phyloP scores from a whole-genome alignment of 2,329 filamentous ascomycete species.

The Trichoderma hamatum region DNA sequence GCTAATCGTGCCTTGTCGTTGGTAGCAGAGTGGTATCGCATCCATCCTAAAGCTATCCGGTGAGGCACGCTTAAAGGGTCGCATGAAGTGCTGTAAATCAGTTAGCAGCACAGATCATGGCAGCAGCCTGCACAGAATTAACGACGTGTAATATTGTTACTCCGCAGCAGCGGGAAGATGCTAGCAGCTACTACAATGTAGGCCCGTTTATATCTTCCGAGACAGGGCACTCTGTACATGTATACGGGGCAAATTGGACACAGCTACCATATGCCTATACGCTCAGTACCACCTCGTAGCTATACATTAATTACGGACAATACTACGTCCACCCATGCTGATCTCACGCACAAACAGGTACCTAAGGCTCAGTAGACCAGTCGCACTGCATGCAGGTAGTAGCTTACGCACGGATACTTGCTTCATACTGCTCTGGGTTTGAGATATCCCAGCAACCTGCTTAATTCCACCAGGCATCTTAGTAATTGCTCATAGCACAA shows the following conservation, averaged over 20 bases:
- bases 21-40: not conserved
- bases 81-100: not conserved
- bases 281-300: not conserved
- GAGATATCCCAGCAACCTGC: not conserved
- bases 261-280: not conserved
- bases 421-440: not conserved
- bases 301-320: conserved; percentile 10
- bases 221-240: not conserved
- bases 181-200: not conserved
- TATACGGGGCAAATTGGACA: not conserved
- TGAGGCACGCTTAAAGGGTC: too few relatives aligned
- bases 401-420: not conserved
- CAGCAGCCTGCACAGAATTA: not conserved
- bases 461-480: not conserved
- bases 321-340: not conserved
- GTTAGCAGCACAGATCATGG: not conserved
- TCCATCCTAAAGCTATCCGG: not conserved
- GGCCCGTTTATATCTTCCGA: not conserved
- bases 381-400: not conserved
- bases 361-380: not conserved
- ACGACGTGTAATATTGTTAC: not conserved
- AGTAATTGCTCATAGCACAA: not conserved
- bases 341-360: not conserved
- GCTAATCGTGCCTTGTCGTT: not conserved
- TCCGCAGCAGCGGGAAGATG: not conserved